Evolutionary conservation across 2,329 filamentous ascomycete genomes (phyloP), one percentile per base, ranked within the genome.

Genomic region (Arthrinium puccinioides): DNA sequence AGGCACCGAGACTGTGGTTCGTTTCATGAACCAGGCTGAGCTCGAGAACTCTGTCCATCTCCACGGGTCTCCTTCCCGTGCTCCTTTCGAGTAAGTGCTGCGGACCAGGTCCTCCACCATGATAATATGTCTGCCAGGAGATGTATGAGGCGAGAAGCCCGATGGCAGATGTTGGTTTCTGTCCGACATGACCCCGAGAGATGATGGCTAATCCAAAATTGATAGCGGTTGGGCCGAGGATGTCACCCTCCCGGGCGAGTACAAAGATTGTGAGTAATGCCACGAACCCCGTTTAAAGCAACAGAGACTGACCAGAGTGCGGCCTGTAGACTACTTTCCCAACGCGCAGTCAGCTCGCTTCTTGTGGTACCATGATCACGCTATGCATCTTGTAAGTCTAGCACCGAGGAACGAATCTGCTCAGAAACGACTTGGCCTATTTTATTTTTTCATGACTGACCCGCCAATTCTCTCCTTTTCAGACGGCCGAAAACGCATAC

Each of bases 241-340:
- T 42, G 57, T 63, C n/a, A 69, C 69, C 1, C 32, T 54, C 1
- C 63, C 66, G 0, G 70, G 71, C 1, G 56, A 78, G 46, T 76
- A 69, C 55, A 77, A 79, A 51, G 75, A 49, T 27, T 50, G n/a
- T n/a, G n/a, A n/a, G n/a, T n/a, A n/a, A n/a, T n/a, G n/a, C n/a
- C n/a, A n/a, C n/a, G n/a, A n/a, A n/a, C n/a, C n/a, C n/a, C n/a
- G n/a, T n/a, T n/a, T n/a, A n/a, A n/a, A n/a, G n/a, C n/a, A n/a
- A n/a, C n/a, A n/a, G n/a, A n/a, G n/a, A n/a, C n/a, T n/a, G n/a
- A n/a, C n/a, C n/a, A n/a, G n/a, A n/a, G n/a, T n/a, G n/a, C n/a
- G n/a, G n/a, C n/a, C n/a, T n/a, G n/a, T n/a, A n/a, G n/a, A 79
- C 51, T 79, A 77, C 51, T 80, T 76, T 45, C 74, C 74, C 9